phyloP scores from a whole-genome alignment of 2,329 filamentous ascomycete species.

The Fonsecaea erecta region DNA sequence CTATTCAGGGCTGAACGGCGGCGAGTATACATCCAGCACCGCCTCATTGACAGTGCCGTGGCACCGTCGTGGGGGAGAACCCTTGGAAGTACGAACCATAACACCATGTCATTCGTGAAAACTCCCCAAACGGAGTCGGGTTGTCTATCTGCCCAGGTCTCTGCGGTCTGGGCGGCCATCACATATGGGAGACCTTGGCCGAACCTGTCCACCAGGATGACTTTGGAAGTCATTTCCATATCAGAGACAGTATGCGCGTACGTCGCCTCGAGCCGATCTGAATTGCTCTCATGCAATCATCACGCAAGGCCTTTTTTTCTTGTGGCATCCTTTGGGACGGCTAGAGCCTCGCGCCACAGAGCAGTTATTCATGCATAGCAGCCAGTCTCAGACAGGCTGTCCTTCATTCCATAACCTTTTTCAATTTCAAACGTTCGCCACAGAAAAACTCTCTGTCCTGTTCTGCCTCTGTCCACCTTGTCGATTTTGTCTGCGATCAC shows the following conservation, averaged over 20 bases:
- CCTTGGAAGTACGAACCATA: background rate
- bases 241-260: background rate
- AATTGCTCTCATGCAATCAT: background rate
- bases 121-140: background rate
- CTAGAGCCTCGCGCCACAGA: background rate
- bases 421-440: slow-evolving; percentile 3
- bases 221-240: background rate
- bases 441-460: slow-evolving; percentile 35
- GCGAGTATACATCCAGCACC: background rate
- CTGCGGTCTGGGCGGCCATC: background rate
- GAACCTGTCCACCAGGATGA: background rate
- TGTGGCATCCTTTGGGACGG: background rate
- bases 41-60: background rate
- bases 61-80: background rate
- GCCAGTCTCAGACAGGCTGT: background rate
- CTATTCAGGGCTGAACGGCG: background rate
- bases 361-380: background rate
- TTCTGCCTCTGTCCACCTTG: slow-evolving; percentile 45
- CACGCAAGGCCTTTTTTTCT: background rate
- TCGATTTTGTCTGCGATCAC: slow-evolving; percentile 43
- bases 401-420: background rate
- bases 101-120: background rate
- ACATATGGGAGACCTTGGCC: background rate
- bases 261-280: background rate
- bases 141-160: background rate